Base-by-base conservation (phyloP, 352 stramenopile species). In the Halophytophthora polymorphica region DNA sequence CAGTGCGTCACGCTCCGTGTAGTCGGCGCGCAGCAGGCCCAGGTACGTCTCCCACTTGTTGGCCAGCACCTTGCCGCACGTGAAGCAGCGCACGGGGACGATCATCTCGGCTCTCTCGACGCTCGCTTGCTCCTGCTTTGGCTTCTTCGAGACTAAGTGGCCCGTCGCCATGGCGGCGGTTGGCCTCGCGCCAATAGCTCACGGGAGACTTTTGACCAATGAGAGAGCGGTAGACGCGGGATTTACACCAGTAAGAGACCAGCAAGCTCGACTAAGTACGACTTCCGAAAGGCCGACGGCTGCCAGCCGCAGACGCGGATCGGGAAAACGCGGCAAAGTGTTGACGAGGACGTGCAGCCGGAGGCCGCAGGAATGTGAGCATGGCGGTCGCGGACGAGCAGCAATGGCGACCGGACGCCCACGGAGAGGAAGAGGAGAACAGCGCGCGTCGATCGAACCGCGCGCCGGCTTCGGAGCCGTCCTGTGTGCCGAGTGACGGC, bases 11-110 rank as follows among this genome's bases (percentile, higher is more conserved):
- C 96, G 92, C 68, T 99, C 96, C 13, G 95, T 98, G 74, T 97
- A 98, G 79, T 98, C 96, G 22, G 93, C 91, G 55, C 98, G 89
- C 46, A 99, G 75, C 45, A 99, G 79, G 60, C 94, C 88, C 28
- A 99, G 78, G 77, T 99, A 99, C 10, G 93, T 98, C 75, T 99
- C 96, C 95, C 96, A 99, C 82, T 99, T 99, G 83, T 99, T 99
- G 46, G 96, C 97, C 70, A 99, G 97, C 66, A 99, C 93, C 77
- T 99, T 99, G 61, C 97, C 97, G 77, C 97, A 99, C 49, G 97
- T 99, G 78, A 99, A 99, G 85, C 97, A 99, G 63, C 96, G 91
- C 61, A 99, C 97, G 19, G 97, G 97, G 56, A 99, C 98, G 68
- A 99, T 99, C 97, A 99, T 98, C 31, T 7, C 40, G 45, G 14